Base-by-base conservation (phyloP, 108 stramenopile species). In the Hondaea fermentalgiana region DNA sequence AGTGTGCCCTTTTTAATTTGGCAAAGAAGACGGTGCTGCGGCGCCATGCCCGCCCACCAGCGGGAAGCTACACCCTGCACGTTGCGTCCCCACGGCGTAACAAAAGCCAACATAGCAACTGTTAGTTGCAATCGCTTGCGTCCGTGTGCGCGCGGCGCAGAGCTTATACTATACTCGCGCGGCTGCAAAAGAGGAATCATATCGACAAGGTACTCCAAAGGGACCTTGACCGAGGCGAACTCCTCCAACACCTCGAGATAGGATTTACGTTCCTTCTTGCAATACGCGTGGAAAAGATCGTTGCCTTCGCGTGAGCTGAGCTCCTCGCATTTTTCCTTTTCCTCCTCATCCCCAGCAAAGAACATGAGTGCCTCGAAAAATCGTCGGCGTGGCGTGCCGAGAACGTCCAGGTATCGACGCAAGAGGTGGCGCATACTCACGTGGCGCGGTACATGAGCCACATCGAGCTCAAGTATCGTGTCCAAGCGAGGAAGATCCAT, bases 321-420 rank as follows among this genome's bases (percentile, higher is more conserved):
- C 72, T 90, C 90, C 12, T 19, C 87, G 14, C 88, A 28, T 49
- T 90, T 90, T 87, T 90, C 90, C n/a, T 87, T 87, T 57, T 90
- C 76, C 35, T 90, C 90, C 35, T 87, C 87, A 64, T 90, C 90
- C 23, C 59, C 8, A 8, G 90, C 51, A 53, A 90, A 90, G 88
- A 90, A 88, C 44, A 60, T 47, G 35, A 90, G 90, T 49, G 87
- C 60, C 19, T 69, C 90, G 23, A 90, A 69, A 10, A 69, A 87
- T 5, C 69, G 16, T 49, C 90, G 87, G 19, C 44, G 12, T 12
- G 90, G 90, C 47, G 35, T 88, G 5, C 88, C 90, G 19, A 58
- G 42, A 8, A 90, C 12, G 83, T 90, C 90, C 5, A 90, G 69
- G 87, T 88, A 83, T 6, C 55, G 72, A 5, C n/a, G n/a, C 6